These are phyloP conservation scores for Citeromyces nyonsensis DNA, from an alignment of 805 yeast genomes.

Conservation along the genomic window DNA sequence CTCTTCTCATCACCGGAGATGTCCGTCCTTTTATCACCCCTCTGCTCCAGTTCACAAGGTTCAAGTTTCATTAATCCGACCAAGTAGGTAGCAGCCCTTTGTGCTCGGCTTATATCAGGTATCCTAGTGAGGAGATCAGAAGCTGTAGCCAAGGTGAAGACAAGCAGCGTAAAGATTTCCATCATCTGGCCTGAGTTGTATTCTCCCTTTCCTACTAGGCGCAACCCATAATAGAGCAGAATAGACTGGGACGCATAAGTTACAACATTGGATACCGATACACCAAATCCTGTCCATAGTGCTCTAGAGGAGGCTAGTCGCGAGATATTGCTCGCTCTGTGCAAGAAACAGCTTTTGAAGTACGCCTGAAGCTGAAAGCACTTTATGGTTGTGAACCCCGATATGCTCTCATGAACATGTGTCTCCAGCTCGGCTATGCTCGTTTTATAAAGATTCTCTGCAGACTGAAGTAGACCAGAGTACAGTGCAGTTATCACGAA, in stretches of 20 bases:
- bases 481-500: slow-evolving; percentile 32
- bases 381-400: slow-evolving; percentile 49
- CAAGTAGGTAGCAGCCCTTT: slow-evolving; percentile 49
- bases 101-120: slow-evolving; percentile 75
- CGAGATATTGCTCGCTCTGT: slow-evolving; percentile 15
- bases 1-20: background rate
- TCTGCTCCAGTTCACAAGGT: slow-evolving; percentile 18
- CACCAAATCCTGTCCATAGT: slow-evolving; percentile 47
- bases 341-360: slow-evolving; percentile 24
- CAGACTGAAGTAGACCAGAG: slow-evolving; percentile 29
- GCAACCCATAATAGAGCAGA: slow-evolving; percentile 67
- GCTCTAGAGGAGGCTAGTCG: slow-evolving; percentile 35
- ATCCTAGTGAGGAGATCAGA: slow-evolving; percentile 41
- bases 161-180: slow-evolving; percentile 53
- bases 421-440: slow-evolving; percentile 39
- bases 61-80: slow-evolving; percentile 20
- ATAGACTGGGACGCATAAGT: slow-evolving; percentile 52
- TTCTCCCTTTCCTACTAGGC: slow-evolving; percentile 40
- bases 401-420: slow-evolving; percentile 31
- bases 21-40: slow-evolving; percentile 18
- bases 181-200: slow-evolving; percentile 45
- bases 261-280: slow-evolving; percentile 38
- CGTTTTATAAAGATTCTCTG: slow-evolving; percentile 47
- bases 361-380: slow-evolving; percentile 32
- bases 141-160: slow-evolving; percentile 60